phyloP scores from a whole-genome alignment of 176 grass and related monocot genomes.

The Carex kokanica region DNA sequence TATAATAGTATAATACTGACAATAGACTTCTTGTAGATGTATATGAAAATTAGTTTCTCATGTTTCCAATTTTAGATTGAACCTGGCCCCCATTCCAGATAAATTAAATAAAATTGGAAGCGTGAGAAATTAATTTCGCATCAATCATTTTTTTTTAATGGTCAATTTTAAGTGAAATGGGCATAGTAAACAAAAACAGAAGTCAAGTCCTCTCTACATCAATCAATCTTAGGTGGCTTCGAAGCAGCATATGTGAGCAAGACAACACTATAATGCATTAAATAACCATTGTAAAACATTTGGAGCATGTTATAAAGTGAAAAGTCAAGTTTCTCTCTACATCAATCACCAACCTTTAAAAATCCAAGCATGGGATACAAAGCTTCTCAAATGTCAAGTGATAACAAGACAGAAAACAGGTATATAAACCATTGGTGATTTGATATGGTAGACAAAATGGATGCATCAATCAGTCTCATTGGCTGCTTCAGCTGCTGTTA shows the following conservation, averaged over 20 bases:
- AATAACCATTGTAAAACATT: conserved; percentile 8
- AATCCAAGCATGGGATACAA: background rate
- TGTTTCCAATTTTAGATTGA: too few relatives aligned
- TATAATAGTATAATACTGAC: too few relatives aligned
- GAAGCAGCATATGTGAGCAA: background rate
- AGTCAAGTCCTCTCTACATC: too few relatives aligned
- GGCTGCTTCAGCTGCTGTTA: conserved; percentile 35
- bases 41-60: too few relatives aligned
- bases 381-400: background rate
- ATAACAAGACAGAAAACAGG: background rate
- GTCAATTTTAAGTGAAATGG: too few relatives aligned
- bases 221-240: background rate
- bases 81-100: too few relatives aligned
- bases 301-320: background rate
- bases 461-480: conserved; percentile 27
- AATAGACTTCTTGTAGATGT: too few relatives aligned
- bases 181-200: too few relatives aligned
- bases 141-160: too few relatives aligned
- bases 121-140: too few relatives aligned
- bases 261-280: background rate
- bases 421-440: background rate
- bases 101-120: too few relatives aligned
- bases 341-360: background rate
- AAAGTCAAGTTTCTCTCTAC: background rate
- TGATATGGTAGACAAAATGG: background rate